Conservation (phyloP, 1,284 basidiomycete genomes). For the Ganoderma boninense region DNA sequence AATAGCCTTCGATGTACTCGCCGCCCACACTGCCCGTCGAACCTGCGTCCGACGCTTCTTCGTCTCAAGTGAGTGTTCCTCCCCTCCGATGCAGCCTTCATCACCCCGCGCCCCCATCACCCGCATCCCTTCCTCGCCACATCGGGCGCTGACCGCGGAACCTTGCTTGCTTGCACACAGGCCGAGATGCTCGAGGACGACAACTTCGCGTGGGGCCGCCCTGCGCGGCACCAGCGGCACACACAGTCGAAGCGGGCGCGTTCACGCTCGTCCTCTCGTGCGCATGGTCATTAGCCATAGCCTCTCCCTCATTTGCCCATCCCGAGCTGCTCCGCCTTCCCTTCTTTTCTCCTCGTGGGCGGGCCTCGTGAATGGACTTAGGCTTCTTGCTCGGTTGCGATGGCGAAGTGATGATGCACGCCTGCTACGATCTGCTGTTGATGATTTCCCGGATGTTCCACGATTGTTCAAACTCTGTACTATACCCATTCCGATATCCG, state of each 20-base stretch:
- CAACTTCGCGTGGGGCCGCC: conserved; percentile 36
- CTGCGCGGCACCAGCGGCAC: conserved; percentile 10
- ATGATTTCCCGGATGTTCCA: not conserved
- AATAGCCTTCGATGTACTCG: conserved; percentile 10
- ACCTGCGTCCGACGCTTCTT: not conserved
- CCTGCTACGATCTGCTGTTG: not conserved
- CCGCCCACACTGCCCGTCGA: conserved; percentile 4
- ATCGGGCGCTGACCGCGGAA: conserved; percentile 13
- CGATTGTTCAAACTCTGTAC: not conserved
- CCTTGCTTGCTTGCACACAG: conserved; percentile 16
- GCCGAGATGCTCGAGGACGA: conserved; percentile 40
- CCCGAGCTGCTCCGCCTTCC: not conserved
- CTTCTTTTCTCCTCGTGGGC: not conserved
- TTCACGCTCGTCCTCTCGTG: not conserved
- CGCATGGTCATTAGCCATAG: not conserved
- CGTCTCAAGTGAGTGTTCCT: conserved; percentile 12
- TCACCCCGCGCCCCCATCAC: not conserved
- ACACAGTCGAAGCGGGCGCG: conserved; percentile 2
- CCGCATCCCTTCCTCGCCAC: not conserved
- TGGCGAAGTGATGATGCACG: not conserved
- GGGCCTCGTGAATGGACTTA: not conserved
- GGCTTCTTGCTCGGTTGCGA: not conserved
- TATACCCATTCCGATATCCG: not conserved
- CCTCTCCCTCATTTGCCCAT: not conserved
- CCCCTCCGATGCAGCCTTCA: not conserved